Conservation (phyloP, 805 yeast genomes). For the Wickerhamiella hasegawae region DNA sequence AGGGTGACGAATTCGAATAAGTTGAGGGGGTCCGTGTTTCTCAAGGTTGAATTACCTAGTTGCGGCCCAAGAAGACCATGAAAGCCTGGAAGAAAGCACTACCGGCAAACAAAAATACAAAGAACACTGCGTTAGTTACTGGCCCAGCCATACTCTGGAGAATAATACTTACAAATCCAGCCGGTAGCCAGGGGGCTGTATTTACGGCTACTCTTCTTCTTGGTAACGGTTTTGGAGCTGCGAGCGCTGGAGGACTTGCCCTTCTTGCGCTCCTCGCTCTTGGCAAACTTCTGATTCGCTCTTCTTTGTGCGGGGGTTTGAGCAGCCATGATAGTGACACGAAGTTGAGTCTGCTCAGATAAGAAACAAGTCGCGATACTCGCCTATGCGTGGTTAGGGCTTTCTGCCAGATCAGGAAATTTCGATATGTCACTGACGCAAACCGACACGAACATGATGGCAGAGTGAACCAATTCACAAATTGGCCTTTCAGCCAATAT, state of each 20-base stretch:
- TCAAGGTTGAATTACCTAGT: no score
- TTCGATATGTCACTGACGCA: no score
- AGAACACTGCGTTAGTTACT: constrained; percentile 21
- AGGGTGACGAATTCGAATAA: no score
- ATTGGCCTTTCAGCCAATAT: no score
- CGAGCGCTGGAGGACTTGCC: constrained; percentile 37
- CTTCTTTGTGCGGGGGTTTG: constrained; percentile 80
- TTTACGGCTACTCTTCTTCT: neutral
- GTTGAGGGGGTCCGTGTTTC: no score
- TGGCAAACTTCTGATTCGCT: constrained; percentile 75
- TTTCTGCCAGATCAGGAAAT: no score
- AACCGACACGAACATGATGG: no score
- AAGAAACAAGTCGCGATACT: no score
- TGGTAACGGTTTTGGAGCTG: neutral
- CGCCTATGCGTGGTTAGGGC: no score
- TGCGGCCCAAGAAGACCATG: constrained; percentile 20
- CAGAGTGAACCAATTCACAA: no score
- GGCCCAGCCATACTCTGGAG: neutral
- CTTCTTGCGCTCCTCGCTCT: constrained; percentile 50
- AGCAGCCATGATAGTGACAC: no score
- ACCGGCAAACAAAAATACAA: constrained; percentile 58
- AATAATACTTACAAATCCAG: neutral
- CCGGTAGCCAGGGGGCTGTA: neutral
- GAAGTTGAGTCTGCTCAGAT: no score
- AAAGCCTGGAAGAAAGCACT: constrained; percentile 66